Percentiles rank a stretch among this genome's conserved stretches.
Conservation (phyloP, 192 early-diverging fungal genomes). For the Rhizoclosmatium sp. region DNA sequence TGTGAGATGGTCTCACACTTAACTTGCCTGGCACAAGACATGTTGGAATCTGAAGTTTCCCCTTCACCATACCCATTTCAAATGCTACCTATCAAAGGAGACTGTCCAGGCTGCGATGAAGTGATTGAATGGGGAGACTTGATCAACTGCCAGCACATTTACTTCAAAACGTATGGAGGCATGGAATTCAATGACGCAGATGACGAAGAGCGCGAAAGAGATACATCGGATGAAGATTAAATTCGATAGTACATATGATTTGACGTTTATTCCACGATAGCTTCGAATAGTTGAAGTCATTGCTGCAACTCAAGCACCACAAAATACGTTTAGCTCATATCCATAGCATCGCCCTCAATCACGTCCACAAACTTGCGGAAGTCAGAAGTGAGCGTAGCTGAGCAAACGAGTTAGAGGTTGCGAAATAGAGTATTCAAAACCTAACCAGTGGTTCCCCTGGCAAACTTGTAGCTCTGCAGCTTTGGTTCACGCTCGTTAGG, state of each 20-base stretch:
- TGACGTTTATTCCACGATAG: too few species aligned
- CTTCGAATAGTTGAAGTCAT: too few species aligned
- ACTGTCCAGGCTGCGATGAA: conserved; percentile 46
- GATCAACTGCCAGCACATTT: conserved; percentile 24
- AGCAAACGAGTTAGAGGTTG: background rate
- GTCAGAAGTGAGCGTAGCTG: conserved; percentile 64
- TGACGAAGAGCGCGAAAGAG: background rate
- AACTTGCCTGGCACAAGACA: conserved; percentile 47
- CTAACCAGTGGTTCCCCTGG: conserved; percentile 50
- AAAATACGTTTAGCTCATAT: conserved; percentile 39
- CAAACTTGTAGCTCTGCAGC: conserved; percentile 80
- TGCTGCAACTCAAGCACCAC: too few species aligned
- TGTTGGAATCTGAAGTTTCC: conserved; percentile 38
- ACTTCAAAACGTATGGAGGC: background rate
- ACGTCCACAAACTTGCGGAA: conserved; percentile 67
- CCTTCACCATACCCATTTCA: background rate
- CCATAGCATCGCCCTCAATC: conserved; percentile 73
- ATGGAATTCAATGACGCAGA: background rate
- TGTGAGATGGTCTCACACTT: conserved; percentile 49
- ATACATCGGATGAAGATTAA: background rate
- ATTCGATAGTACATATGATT: background rate
- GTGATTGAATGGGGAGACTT: conserved; percentile 52
- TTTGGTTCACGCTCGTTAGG: conserved; percentile 91
- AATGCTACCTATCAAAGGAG: conserved; percentile 48
- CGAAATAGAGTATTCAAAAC: background rate